Evolutionary conservation across 768 basidiomycete species (phyloP).

Genomic region (Rhodotorula paludigena): DNA sequence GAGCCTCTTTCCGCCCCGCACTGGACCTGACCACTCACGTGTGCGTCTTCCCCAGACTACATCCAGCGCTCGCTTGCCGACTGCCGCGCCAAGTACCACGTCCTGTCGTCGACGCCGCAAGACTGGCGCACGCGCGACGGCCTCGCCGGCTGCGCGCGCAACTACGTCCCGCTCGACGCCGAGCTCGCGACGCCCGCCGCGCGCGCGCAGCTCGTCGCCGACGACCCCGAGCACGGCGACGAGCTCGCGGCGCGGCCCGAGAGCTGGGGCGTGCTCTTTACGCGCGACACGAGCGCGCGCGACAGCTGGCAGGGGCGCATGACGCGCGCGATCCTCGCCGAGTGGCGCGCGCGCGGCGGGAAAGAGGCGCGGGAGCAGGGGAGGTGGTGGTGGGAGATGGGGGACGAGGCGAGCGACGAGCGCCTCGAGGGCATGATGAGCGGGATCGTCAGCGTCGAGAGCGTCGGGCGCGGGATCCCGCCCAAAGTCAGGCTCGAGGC

Average conservation of each 20-base stretch:
- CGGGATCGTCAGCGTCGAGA: neutral
- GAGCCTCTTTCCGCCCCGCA: neutral
- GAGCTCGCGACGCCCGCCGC: conserved; percentile 1
- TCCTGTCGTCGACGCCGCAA: conserved; percentile 20
- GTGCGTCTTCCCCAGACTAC: conserved; percentile 17
- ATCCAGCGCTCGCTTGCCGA: conserved; percentile 25
- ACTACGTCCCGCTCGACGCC: conserved; percentile 25
- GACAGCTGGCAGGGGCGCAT: conserved; percentile 32
- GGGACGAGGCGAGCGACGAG: conserved; percentile 7
- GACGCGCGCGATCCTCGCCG: conserved; percentile 21
- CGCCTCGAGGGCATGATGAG: neutral
- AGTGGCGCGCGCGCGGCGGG: conserved; percentile 18
- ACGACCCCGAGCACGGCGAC: neutral
- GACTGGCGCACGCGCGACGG: conserved; percentile 36
- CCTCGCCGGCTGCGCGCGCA: conserved; percentile 31
- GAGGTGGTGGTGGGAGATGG: conserved; percentile 22
- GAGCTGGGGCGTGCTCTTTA: conserved; percentile 16
- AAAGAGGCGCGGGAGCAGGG: neutral
- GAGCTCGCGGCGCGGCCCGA: conserved; percentile 12
- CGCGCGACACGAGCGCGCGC: conserved; percentile 18
- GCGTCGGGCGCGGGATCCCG: neutral
- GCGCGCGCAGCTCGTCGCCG: neutral
- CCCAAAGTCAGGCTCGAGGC: neutral
- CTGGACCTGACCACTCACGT: neutral
- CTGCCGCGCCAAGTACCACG: conserved; percentile 26